Percentiles rank a stretch among this genome's conserved stretches.
Conservation (phyloP, 345 rosid genomes). For the Citrus sp. region DNA sequence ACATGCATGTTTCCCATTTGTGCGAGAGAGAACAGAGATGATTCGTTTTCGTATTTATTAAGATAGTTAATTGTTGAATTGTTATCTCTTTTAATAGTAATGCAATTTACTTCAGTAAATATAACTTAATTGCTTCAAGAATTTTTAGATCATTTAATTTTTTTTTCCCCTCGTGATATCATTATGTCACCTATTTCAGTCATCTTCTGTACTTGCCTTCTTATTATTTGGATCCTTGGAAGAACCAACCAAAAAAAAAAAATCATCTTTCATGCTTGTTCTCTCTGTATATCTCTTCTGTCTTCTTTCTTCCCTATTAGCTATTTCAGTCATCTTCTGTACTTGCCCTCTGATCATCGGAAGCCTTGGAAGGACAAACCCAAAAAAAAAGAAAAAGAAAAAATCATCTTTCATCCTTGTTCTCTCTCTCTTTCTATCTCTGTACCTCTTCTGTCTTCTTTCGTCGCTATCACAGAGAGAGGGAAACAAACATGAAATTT, state of each 20-base stretch:
- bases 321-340: too few relatives aligned
- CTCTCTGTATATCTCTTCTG: not conserved
- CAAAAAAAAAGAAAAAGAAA: too few relatives aligned
- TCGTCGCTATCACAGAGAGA: not conserved
- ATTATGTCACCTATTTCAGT: not conserved
- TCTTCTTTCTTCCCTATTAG: too few relatives aligned
- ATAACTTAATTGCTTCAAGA: not conserved
- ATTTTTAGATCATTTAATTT: constrained; percentile 1
- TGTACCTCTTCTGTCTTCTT: not conserved
- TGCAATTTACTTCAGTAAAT: not conserved
- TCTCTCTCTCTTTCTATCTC: too few relatives aligned
- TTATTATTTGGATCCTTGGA: not conserved
- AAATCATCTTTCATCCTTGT: too few relatives aligned
- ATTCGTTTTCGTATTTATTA: not conserved
- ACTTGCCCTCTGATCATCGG: too few relatives aligned
- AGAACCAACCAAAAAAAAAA: too few relatives aligned
- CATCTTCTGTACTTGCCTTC: not conserved
- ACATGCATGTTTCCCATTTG: not conserved
- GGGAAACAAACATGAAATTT: not conserved
- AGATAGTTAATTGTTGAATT: not conserved
- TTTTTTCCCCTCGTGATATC: too few relatives aligned
- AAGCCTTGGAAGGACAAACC: too few relatives aligned
- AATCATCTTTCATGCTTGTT: too few relatives aligned
- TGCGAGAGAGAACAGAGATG: not conserved
- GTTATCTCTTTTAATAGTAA: not conserved